Evolutionary conservation across 768 basidiomycete species (phyloP).

Genomic region (Lanmaoa pseudosensibilis): DNA sequence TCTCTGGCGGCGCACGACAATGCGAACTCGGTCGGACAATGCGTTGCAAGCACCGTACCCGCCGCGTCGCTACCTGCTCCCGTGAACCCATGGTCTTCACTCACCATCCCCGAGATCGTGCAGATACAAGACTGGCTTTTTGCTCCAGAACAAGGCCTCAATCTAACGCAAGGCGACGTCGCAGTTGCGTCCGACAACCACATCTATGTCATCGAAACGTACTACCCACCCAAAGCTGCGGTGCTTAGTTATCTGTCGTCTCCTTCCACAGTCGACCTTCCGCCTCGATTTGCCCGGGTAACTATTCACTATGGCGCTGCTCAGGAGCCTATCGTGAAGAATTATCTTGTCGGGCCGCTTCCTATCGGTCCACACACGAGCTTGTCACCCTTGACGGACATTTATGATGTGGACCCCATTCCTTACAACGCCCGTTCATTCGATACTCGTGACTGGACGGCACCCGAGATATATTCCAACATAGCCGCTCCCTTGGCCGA

Average conservation of each 20-base stretch:
- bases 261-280: conserved; percentile 27
- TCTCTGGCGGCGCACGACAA: background rate
- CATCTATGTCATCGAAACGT: conserved; percentile 50
- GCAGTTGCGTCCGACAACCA: conserved; percentile 47
- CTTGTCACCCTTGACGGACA: conserved; percentile 45
- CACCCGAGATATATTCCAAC: conserved; percentile 29
- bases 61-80: conserved; percentile 42
- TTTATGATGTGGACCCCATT: conserved; percentile 52
- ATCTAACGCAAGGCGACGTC: conserved; percentile 42
- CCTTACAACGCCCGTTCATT: conserved; percentile 55
- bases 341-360: conserved; percentile 61
- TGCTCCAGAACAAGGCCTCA: conserved; percentile 42
- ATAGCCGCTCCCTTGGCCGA: conserved; percentile 40
- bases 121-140: conserved; percentile 48
- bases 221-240: conserved; percentile 47
- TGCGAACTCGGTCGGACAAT: conserved; percentile 31
- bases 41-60: conserved; percentile 32
- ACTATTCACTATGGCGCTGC: conserved; percentile 50
- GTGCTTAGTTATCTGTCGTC: conserved; percentile 47
- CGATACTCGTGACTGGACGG: conserved; percentile 25
- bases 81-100: conserved; percentile 52
- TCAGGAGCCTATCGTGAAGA: conserved; percentile 43
- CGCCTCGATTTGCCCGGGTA: conserved; percentile 47
- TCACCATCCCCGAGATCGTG: conserved; percentile 45
- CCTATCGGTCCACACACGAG: conserved; percentile 43